phyloP scores from a whole-genome alignment of 2,329 filamentous ascomycete genomes.

The Didymella arachidicola region DNA sequence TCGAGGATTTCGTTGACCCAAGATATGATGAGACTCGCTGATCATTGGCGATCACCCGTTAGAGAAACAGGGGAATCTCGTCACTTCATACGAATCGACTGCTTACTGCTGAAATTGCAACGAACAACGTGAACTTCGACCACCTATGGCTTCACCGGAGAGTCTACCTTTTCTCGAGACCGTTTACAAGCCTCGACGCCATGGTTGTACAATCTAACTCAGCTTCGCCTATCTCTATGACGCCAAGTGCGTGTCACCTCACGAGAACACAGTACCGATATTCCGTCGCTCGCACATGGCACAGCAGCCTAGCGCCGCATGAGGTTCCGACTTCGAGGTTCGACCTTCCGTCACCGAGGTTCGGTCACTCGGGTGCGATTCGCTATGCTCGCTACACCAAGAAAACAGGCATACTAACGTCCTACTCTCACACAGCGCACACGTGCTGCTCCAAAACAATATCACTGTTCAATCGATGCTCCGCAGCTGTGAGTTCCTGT shows the following conservation, averaged over 20 bases:
- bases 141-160: not conserved
- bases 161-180: too few species aligned
- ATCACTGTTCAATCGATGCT: not conserved
- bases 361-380: not conserved
- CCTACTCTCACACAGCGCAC: not conserved
- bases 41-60: not conserved
- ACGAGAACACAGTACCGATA: not conserved
- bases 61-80: not conserved
- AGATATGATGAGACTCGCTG: not conserved
- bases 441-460: not conserved
- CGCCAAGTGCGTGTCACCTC: not conserved
- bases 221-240: not conserved
- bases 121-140: not conserved
- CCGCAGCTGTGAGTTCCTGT: not conserved
- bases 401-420: not conserved
- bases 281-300: not conserved
- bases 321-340: not conserved
- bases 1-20: not conserved
- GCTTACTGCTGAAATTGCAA: not conserved
- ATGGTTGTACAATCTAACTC: not conserved
- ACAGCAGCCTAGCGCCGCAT: not conserved
- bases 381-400: not conserved
- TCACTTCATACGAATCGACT: not conserved
- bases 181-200: not conserved
- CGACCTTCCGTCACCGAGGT: slow-evolving; percentile 2